A percentile compares a stretch with the other conserved stretches of the same genome.
Conservation (phyloP, 495 filamentous ascomycete genomes). For the Jackrogersella minutella region DNA sequence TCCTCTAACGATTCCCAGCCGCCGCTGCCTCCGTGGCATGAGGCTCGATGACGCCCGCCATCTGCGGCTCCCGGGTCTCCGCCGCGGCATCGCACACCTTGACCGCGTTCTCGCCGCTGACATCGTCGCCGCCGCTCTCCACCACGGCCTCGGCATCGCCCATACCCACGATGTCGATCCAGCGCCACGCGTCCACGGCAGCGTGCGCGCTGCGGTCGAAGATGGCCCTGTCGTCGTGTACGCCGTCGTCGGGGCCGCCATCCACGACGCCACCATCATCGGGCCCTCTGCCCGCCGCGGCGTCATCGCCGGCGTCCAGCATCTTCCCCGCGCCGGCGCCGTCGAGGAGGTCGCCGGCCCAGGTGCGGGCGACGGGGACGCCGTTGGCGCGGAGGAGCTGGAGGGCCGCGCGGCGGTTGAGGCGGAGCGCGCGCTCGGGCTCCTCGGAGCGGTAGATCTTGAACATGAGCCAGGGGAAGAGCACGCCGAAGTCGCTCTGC, state of each 20-base stretch:
- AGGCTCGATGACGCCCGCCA: constrained; percentile 54
- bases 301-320: background rate
- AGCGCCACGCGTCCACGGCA: constrained; percentile 45
- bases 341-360: constrained; percentile 57
- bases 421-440: constrained; percentile 66
- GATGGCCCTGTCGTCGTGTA: constrained; percentile 50
- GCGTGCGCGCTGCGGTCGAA: constrained; percentile 44
- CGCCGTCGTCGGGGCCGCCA: constrained; percentile 26
- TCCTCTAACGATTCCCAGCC: background rate
- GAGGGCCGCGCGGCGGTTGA: constrained; percentile 70
- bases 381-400: constrained; percentile 65
- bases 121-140: constrained; percentile 30
- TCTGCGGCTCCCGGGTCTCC: constrained; percentile 47
- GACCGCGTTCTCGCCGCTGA: constrained; percentile 8
- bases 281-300: background rate
- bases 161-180: constrained; percentile 56
- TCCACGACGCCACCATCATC: constrained; percentile 17
- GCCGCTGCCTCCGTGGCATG: constrained; percentile 3
- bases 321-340: constrained; percentile 37
- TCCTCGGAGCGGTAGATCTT: constrained; percentile 65
- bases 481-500: constrained; percentile 79
- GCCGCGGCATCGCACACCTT: constrained; percentile 28
- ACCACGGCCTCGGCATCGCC: constrained; percentile 25
- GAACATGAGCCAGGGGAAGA: constrained; percentile 73
- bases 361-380: constrained; percentile 61